phyloP scores from a whole-genome alignment of 108 stramenopile genomes.

The Nitzschia sp. region DNA sequence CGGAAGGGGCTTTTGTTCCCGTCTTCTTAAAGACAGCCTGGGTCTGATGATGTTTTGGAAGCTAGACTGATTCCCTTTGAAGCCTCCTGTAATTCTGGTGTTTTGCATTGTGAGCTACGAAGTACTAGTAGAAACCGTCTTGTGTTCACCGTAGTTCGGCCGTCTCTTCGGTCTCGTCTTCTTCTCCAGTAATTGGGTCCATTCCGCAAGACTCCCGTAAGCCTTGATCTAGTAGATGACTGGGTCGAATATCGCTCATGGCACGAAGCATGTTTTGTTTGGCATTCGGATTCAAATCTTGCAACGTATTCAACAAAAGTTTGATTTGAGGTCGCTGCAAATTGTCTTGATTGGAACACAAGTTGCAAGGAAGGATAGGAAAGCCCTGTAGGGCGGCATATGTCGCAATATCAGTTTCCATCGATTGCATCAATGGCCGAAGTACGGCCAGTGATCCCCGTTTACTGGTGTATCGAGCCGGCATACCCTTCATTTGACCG shows the following conservation, averaged over 20 bases:
- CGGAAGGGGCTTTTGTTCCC: too few relatives aligned
- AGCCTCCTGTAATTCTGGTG: too few relatives aligned
- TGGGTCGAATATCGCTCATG: conserved; percentile 40
- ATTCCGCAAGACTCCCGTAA: conserved; percentile 44
- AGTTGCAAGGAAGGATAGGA: conserved; percentile 56
- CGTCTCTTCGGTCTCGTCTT: conserved; percentile 16
- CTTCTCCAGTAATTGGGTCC: conserved; percentile 48
- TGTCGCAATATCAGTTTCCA: conserved; percentile 41
- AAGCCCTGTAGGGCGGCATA: conserved; percentile 32
- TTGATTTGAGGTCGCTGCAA: conserved; percentile 49
- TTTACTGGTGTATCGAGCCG: conserved; percentile 43
- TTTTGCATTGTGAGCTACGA: too few relatives aligned
- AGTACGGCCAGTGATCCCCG: conserved; percentile 39
- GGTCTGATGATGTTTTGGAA: too few relatives aligned
- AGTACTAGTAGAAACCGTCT: too few relatives aligned
- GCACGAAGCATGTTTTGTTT: conserved; percentile 44
- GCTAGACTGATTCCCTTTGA: too few relatives aligned
- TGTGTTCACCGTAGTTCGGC: conserved; percentile 10
- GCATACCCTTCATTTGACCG: conserved; percentile 48
- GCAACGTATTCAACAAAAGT: conserved; percentile 31
- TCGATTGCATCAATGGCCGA: conserved; percentile 41
- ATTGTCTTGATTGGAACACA: conserved; percentile 51
- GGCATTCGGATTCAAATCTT: conserved; percentile 37
- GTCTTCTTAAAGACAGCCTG: too few relatives aligned
- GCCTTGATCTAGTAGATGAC: conserved; percentile 43